Base-by-base conservation (phyloP, 345 rosid species). In the Passiflora organensis region DNA sequence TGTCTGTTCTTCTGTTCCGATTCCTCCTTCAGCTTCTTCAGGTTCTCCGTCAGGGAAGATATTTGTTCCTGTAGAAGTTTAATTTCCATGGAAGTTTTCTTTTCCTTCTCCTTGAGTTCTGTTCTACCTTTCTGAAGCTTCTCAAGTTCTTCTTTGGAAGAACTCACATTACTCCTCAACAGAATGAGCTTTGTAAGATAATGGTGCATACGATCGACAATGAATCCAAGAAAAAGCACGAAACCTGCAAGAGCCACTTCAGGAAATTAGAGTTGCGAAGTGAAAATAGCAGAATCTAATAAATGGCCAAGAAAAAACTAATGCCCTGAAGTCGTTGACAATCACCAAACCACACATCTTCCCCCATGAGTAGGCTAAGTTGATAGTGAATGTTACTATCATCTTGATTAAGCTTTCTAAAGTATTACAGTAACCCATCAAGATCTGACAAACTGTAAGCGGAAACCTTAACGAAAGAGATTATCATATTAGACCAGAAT, bases 171-270 rank as follows among this genome's bases (percentile, higher is more conserved):
- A 58, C 80, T 69, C 81, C 94, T 83, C 32, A 87, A 21, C 10
- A 54, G 68, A 25, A 87, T 64, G 36, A 91, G 83, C 73, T 87
- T 85, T 48, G 62, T 76, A 43, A 85, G 89, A 69, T 83, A 91
- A 59, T 85, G 87, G 60, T 91, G 97, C 77, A 77, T 68, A 0
- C 97, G 83, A 52, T 91, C 96, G 23, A 91, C 79, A 45, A 91
- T 58, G 71, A 91, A 91, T 34, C 97, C 97, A 1, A 91, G 95
- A 61, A 87, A 91, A 15, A 87, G 72, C 11, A 91, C 79, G 36
- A 87, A 89, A 50, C 96, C 97, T 91, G 80, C 80, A 82, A 67
- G 44, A 69, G 53, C 58, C 58, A 46, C 58, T 59, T 54, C 48
- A 50, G 46, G 48, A 38, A 37, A 48, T 67, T 58, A 62, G n/a